Evolutionary conservation across 2,329 filamentous ascomycete species (phyloP), one percentile per base, ranked within the genome.

Genomic region (Pseudocercospora eumusae): DNA sequence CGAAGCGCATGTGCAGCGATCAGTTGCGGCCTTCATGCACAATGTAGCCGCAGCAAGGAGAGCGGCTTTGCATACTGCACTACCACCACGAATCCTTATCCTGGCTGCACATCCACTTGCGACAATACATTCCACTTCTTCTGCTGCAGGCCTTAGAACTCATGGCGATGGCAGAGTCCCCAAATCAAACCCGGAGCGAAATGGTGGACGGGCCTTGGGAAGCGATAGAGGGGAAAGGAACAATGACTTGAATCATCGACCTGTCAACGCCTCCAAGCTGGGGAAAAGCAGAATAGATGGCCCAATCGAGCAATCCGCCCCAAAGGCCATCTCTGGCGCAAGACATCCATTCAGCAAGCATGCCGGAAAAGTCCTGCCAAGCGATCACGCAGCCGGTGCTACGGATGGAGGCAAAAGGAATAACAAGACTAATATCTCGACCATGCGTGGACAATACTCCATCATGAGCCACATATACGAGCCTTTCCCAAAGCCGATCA

Each of bases 401-500:
- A 15, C 7, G 13, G 15, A 23, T 21, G 11, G 18, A 25, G 20
- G 20, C 8, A 33, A 59, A 15, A 58, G 47, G n/a, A 31, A 44
- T 27, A 47, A 50, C 36, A 40, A 44, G 21, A 59, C 13, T 40
- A 57, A 42, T 53, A 13, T 23, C 52, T 40, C 54, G 15, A 36
- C 36, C 10, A 33, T 54, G 52, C 52, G 52, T n/a, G 52, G 52
- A 33, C 28, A 54, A 9, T 36, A 40, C 4, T 54, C 52, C 8
- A 13, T 71, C 44, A 60, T 69, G 40, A 55, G 60, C 59, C 59
- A 66, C 56, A 55, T 59, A 40, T 69, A 67, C 58, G 64, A 71
- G 27, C 61, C 59, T 27, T 28, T 45, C 31, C 69, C 73, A 0
- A 57, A 53, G 1, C 64, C 72, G 13, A 59, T 73, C 55, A 73